phyloP scores from a whole-genome alignment of 2,329 filamentous ascomycete species.

The Fusarium pseudonygamai region DNA sequence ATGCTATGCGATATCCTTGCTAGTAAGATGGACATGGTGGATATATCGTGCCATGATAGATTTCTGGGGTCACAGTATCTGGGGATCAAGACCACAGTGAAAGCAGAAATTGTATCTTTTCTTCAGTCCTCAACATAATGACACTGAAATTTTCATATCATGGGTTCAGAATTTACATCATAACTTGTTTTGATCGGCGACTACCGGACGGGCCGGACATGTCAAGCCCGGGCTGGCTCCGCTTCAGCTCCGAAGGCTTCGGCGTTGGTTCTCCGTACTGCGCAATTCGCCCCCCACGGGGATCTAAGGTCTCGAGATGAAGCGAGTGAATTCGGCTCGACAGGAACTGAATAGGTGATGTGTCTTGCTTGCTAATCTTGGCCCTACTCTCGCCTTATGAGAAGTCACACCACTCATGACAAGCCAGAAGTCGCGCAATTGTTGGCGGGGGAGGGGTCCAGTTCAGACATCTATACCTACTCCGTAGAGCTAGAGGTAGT shows the following conservation, averaged over 20 bases:
- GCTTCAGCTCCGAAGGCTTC: conserved; percentile 34
- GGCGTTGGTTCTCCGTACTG: conserved; percentile 28
- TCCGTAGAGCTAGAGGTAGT: not conserved
- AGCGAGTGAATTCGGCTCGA: not conserved
- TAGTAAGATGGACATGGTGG: conserved; percentile 2
- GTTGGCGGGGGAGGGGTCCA: conserved; percentile 10
- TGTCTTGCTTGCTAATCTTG: not conserved
- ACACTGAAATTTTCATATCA: not conserved
- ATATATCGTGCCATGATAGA: conserved; percentile 28
- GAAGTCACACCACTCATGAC: conserved; percentile 38
- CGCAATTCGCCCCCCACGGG: not conserved
- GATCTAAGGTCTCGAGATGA: conserved; percentile 2
- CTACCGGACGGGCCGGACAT: conserved; percentile 28
- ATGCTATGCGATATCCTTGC: conserved; percentile 14
- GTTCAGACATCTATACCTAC: not conserved
- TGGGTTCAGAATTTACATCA: not conserved
- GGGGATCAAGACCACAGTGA: not conserved
- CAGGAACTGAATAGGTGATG: not conserved
- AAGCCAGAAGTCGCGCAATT: conserved; percentile 28
- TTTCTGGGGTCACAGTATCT: conserved; percentile 9
- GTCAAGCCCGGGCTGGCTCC: conserved; percentile 22
- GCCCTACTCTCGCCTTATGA: not conserved
- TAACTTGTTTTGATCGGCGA: conserved; percentile 5
- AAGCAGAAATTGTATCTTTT: not conserved
- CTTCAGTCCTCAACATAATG: too few species aligned